These are phyloP conservation scores for Eremothecium gossypii DNA, from an alignment of 1,139 yeast genomes.

Conservation along the genomic window DNA sequence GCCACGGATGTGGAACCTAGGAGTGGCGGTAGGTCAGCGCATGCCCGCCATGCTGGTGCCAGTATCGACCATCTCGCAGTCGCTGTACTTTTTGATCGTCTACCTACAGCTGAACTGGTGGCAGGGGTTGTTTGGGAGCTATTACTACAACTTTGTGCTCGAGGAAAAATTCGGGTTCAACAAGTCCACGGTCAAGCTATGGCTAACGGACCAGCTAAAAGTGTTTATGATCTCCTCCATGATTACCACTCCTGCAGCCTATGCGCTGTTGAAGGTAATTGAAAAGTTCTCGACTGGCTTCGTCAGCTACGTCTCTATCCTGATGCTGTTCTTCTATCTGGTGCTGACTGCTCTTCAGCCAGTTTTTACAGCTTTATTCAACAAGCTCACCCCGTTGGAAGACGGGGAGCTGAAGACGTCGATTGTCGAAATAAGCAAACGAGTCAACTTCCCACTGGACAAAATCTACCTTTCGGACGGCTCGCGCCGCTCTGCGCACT, in stretches of 20 bases:
- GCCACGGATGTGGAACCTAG: conserved; percentile 56
- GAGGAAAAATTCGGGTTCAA: conserved; percentile 93
- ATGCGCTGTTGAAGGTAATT: conserved; percentile 70
- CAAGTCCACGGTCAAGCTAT: conserved; percentile 62
- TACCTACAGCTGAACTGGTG: conserved; percentile 42
- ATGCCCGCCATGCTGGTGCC: conserved; percentile 31
- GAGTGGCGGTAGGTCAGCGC: conserved; percentile 35
- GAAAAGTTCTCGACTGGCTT: conserved; percentile 72
- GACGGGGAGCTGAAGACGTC: conserved; percentile 80
- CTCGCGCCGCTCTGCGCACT: conserved; percentile 89
- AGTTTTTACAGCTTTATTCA: conserved; percentile 41
- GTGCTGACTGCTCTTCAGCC: conserved; percentile 87
- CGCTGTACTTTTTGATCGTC: conserved; percentile 51
- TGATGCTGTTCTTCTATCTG: conserved; percentile 60
- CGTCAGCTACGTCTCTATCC: conserved; percentile 67
- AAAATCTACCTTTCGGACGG: conserved; percentile 88
- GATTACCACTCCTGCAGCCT: conserved; percentile 71
- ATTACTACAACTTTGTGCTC: conserved; percentile 74
- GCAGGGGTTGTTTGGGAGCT: conserved; percentile 54
- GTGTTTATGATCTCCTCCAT: too few relatives aligned
- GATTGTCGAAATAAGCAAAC: conserved; percentile 68
- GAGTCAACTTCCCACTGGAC: conserved; percentile 75
- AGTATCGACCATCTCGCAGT: conserved; percentile 55
- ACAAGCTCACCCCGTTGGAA: conserved; percentile 80
- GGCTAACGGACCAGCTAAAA: conserved; percentile 73